Conservation (phyloP, 768 basidiomycete species). For the Favolaschia claudopus region DNA sequence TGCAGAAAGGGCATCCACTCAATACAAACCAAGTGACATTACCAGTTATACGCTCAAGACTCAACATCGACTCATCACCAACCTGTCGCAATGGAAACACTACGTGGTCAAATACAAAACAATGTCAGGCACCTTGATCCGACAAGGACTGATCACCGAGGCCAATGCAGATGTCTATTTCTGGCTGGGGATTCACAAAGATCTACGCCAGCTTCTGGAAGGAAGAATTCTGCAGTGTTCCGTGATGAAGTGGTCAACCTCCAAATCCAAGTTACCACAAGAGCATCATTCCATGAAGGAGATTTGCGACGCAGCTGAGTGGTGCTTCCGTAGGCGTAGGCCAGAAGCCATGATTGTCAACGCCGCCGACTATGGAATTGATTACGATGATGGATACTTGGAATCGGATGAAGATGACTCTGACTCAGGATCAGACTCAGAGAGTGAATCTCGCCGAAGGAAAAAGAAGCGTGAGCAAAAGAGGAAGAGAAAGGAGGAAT, state of each 20-base stretch:
- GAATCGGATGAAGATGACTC: constrained; percentile 1
- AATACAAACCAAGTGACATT: not conserved
- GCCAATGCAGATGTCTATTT: constrained; percentile 5
- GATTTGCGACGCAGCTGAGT: constrained; percentile 7
- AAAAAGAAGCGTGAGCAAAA: not conserved
- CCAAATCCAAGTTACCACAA: not conserved
- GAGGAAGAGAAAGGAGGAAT: not conserved
- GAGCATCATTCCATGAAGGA: not conserved
- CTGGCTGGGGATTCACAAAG: not conserved
- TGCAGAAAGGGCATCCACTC: not conserved
- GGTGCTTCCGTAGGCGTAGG: constrained; percentile 1
- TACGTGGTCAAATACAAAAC: not conserved
- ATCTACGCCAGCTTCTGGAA: not conserved
- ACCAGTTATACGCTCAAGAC: not conserved
- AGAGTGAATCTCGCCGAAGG: not conserved
- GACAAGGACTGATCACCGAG: not conserved
- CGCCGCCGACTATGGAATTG: not conserved
- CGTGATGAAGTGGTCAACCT: not conserved
- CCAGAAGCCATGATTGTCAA: constrained; percentile 5
- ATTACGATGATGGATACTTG: constrained; percentile 4
- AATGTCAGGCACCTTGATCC: not conserved
- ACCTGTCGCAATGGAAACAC: not conserved
- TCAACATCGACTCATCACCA: not conserved
- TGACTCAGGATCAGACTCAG: constrained; percentile 9
- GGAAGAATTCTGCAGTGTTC: not conserved